These are phyloP conservation scores for Lecanoromycetidae sp. DNA, from an alignment of 2,329 filamentous ascomycete species.

Conservation along the genomic window DNA sequence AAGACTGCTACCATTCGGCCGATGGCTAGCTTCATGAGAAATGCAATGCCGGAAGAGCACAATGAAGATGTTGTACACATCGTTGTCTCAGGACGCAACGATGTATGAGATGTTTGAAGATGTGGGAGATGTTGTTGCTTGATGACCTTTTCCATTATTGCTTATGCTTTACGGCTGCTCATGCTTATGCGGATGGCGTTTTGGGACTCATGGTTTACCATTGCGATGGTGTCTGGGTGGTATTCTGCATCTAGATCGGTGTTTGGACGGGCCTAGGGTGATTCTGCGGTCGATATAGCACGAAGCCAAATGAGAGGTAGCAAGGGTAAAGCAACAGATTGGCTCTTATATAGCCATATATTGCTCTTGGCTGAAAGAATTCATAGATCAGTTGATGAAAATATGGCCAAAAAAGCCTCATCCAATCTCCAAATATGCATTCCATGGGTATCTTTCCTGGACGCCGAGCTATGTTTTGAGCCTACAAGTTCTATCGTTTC, in stretches of 20 bases:
- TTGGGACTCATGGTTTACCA: background rate
- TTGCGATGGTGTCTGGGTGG: background rate
- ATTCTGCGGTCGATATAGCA: background rate
- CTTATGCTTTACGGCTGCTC: background rate
- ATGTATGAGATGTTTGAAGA: background rate
- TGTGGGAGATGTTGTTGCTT: background rate
- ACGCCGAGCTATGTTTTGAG: background rate
- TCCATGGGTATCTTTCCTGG: background rate
- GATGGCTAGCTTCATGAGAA: conserved; percentile 19
- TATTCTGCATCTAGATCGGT: background rate
- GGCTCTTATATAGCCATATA: too few species aligned
- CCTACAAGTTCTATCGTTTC: conserved; percentile 23
- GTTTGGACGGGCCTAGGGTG: background rate
- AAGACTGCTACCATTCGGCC: conserved; percentile 29
- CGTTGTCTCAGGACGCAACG: background rate
- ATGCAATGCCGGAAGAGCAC: conserved; percentile 8
- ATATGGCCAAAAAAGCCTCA: too few species aligned
- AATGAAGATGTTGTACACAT: conserved; percentile 13
- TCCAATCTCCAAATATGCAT: too few species aligned
- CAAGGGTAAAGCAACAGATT: too few species aligned
- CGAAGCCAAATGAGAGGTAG: too few species aligned
- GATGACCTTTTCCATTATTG: background rate
- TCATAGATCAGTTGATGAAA: too few species aligned
- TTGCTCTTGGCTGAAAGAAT: too few species aligned
- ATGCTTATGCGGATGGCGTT: background rate